Percentiles rank a stretch among this genome's conserved stretches.
Evolutionary conservation across 2,329 filamentous ascomycete species (phyloP).

Genomic region (Paracorniculantispora psalliotae): DNA sequence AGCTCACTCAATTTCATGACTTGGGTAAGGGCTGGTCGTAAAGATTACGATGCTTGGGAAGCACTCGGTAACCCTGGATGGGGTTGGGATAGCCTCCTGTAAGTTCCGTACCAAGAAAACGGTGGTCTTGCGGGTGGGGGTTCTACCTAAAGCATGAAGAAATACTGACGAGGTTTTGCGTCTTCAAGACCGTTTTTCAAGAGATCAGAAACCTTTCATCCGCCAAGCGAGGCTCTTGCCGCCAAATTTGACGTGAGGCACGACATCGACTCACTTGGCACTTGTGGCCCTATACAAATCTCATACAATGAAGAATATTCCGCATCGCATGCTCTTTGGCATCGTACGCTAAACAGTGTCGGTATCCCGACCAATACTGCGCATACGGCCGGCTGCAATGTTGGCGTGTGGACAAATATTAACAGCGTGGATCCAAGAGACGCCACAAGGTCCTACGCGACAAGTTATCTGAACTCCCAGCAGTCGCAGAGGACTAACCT

Average conservation of each 20-base stretch:
- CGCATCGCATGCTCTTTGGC: slow-evolving; percentile 41
- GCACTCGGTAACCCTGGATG: slow-evolving; percentile 54
- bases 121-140: neutral
- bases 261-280: slow-evolving; percentile 37
- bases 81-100: slow-evolving; percentile 44
- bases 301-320: slow-evolving; percentile 39
- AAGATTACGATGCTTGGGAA: slow-evolving; percentile 54
- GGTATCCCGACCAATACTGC: slow-evolving; percentile 37
- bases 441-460: slow-evolving; percentile 44
- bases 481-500: slow-evolving; percentile 39
- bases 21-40: slow-evolving; percentile 40
- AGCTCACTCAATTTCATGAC: slow-evolving; percentile 57
- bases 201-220: slow-evolving; percentile 43
- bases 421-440: slow-evolving; percentile 43
- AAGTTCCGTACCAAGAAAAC: slow-evolving; percentile 16
- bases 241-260: slow-evolving; percentile 33
- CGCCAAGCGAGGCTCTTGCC: slow-evolving; percentile 29
- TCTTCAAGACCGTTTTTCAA: slow-evolving; percentile 43
- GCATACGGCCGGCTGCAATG: slow-evolving; percentile 43
- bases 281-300: slow-evolving; percentile 42
- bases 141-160: neutral
- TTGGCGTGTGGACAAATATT: slow-evolving; percentile 47
- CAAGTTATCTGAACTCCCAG: slow-evolving; percentile 39
- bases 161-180: neutral
- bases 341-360: slow-evolving; percentile 40